A percentile compares a stretch with the other conserved stretches of the same genome.
Evolutionary conservation across 2,329 filamentous ascomycete species (phyloP).

Genomic region (Cladosporium sp.): DNA sequence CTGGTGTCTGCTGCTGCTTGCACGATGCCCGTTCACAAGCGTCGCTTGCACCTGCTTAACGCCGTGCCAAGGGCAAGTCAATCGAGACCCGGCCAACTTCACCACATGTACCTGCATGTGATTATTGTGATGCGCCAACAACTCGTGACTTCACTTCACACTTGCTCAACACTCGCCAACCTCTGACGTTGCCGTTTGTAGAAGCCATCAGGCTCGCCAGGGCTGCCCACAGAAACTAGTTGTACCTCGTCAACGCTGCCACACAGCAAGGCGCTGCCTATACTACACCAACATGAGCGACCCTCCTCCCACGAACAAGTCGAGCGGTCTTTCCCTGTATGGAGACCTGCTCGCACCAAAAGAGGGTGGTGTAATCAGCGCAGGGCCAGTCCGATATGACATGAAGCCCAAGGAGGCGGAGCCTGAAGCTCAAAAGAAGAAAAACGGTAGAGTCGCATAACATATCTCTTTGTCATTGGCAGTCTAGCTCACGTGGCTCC

Average conservation of each 20-base stretch:
- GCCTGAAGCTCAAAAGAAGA: conserved; percentile 51
- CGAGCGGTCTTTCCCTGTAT: conserved; percentile 62
- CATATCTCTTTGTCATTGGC: conserved; percentile 31
- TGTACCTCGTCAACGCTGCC: too few species aligned
- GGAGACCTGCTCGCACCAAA: conserved; percentile 68
- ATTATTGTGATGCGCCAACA: neutral
- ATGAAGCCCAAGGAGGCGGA: conserved; percentile 53
- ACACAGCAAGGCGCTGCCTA: neutral
- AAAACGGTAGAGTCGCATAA: conserved; percentile 53
- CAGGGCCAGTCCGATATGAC: conserved; percentile 68
- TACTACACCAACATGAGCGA: conserved; percentile 7
- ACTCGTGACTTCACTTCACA: neutral
- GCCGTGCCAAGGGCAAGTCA: neutral
- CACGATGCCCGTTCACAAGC: neutral
- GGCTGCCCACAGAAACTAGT: too few species aligned
- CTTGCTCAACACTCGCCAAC: too few species aligned
- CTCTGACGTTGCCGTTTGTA: too few species aligned
- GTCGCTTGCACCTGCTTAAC: neutral
- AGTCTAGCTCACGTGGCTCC: conserved; percentile 44
- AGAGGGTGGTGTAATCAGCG: conserved; percentile 63
- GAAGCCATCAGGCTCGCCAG: too few species aligned
- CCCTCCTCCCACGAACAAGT: conserved; percentile 7
- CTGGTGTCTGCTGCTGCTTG: neutral
- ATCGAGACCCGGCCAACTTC: neutral
- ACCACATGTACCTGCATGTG: neutral